A percentile compares a stretch with the other conserved stretches of the same genome.
Conservation (phyloP, 176 grass and related monocot genomes). For the Rhipidocladum racemiflorum region DNA sequence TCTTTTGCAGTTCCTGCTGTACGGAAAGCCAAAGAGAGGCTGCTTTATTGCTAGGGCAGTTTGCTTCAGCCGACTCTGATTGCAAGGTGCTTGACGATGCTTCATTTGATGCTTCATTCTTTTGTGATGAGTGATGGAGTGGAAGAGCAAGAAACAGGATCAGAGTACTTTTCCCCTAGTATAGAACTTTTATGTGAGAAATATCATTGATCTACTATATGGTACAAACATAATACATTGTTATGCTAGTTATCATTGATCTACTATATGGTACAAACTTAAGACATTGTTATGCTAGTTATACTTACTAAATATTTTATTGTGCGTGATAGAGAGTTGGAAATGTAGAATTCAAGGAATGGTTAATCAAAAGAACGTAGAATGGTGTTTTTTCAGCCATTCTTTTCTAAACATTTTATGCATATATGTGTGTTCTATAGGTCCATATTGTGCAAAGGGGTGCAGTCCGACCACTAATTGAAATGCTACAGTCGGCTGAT, state of each 20-base stretch:
- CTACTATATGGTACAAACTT: not conserved
- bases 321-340: not conserved
- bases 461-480: conserved; percentile 84
- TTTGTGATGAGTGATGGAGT: conserved; percentile 1
- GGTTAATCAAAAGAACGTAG: not conserved
- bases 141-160: conserved; percentile 6
- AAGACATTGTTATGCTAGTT: conserved; percentile 2
- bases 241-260: not conserved
- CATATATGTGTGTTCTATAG: conserved; percentile 43
- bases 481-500: conserved; percentile 94
- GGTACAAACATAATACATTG: conserved; percentile 4
- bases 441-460: conserved; percentile 99
- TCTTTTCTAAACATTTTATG: conserved; percentile 16
- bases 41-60: conserved; percentile 94
- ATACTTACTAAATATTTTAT: conserved; percentile 1
- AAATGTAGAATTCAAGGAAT: not conserved
- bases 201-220: not conserved
- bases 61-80: conserved; percentile 97
- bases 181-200: not conserved
- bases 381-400: not conserved
- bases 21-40: conserved; percentile 99
- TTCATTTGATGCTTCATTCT: conserved; percentile 13
- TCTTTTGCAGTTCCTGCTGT: conserved; percentile 74
- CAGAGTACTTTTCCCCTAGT: not conserved
- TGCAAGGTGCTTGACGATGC: conserved; percentile 66